Percentiles rank a stretch among this genome's conserved stretches.
phyloP scores from a whole-genome alignment of 768 basidiomycete genomes.

The Suillus sp. region DNA sequence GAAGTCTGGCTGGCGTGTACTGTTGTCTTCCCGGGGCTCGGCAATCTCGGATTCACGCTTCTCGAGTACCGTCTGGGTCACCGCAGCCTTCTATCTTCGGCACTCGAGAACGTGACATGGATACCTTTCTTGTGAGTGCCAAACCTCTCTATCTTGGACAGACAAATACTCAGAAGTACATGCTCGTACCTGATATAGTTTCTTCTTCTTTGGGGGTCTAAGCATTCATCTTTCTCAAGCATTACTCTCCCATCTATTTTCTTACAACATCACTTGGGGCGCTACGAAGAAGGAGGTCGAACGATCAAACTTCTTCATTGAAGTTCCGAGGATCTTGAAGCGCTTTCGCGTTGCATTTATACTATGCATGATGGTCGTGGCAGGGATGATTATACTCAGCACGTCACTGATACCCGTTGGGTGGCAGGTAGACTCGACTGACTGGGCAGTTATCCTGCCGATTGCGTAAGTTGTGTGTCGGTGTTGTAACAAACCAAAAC shows the following conservation, averaged over 20 bases:
- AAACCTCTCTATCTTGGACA: slow-evolving; percentile 9
- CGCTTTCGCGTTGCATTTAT: slow-evolving; percentile 72
- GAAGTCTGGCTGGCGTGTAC: slow-evolving; percentile 76
- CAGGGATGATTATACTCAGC: slow-evolving; percentile 58
- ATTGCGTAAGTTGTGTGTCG: slow-evolving; percentile 55
- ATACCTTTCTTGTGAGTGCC: slow-evolving; percentile 72
- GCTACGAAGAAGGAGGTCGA: slow-evolving; percentile 71
- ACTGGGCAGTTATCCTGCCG: slow-evolving; percentile 81
- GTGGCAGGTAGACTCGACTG: slow-evolving; percentile 61
- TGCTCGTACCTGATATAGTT: slow-evolving; percentile 40
- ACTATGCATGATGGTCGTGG: slow-evolving; percentile 51
- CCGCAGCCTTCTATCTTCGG: slow-evolving; percentile 48
- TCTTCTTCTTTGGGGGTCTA: slow-evolving; percentile 79
- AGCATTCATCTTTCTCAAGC: slow-evolving; percentile 69
- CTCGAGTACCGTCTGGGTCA: slow-evolving; percentile 70
- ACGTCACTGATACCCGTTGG: slow-evolving; percentile 54
- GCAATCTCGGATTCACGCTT: slow-evolving; percentile 68
- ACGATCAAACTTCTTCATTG: slow-evolving; percentile 81
- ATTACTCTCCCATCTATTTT: slow-evolving; percentile 69
- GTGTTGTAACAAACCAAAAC: slow-evolving; percentile 2
- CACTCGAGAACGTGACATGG: slow-evolving; percentile 65
- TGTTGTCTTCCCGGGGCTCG: slow-evolving; percentile 68
- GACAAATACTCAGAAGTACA: not conserved
- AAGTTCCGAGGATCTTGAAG: slow-evolving; percentile 75
- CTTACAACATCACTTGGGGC: slow-evolving; percentile 58